phyloP scores from a whole-genome alignment of 1,284 basidiomycete genomes.

The Ganoderma sp. region DNA sequence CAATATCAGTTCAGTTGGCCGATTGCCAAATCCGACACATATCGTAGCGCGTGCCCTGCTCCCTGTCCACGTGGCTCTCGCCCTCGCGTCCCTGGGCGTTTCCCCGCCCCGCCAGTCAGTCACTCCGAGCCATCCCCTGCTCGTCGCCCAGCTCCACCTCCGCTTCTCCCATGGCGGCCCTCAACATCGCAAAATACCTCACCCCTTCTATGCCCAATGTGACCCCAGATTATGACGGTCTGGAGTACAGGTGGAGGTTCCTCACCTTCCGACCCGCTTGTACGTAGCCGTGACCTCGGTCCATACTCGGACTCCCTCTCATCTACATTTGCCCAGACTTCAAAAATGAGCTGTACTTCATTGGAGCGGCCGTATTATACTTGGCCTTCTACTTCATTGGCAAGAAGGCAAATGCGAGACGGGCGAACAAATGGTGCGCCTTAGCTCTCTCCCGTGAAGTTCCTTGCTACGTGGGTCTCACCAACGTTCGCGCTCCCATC shows the following conservation, averaged over 20 bases:
- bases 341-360: conserved; percentile 65
- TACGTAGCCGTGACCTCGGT: conserved; percentile 43
- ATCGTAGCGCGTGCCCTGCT: not conserved
- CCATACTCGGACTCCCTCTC: conserved; percentile 6
- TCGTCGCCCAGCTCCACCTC: conserved; percentile 10
- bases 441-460: conserved; percentile 25
- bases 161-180: conserved; percentile 27
- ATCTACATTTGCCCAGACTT: conserved; percentile 53
- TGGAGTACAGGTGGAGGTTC: conserved; percentile 74
- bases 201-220: conserved; percentile 49
- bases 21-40: conserved; percentile 3
- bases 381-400: conserved; percentile 59
- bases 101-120: not conserved
- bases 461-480: conserved; percentile 17
- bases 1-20: not conserved
- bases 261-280: conserved; percentile 83
- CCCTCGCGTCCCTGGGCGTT: conserved; percentile 23
- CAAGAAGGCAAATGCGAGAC: conserved; percentile 56
- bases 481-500: conserved; percentile 5
- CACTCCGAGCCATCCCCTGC: not conserved
- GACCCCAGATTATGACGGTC: conserved; percentile 59
- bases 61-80: conserved; percentile 27
- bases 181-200: conserved; percentile 28
- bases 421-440: conserved; percentile 61
- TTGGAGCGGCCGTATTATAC: conserved; percentile 62